Evolutionary conservation across 331 rosid species (phyloP).

Genomic region (Malus hybrid): DNA sequence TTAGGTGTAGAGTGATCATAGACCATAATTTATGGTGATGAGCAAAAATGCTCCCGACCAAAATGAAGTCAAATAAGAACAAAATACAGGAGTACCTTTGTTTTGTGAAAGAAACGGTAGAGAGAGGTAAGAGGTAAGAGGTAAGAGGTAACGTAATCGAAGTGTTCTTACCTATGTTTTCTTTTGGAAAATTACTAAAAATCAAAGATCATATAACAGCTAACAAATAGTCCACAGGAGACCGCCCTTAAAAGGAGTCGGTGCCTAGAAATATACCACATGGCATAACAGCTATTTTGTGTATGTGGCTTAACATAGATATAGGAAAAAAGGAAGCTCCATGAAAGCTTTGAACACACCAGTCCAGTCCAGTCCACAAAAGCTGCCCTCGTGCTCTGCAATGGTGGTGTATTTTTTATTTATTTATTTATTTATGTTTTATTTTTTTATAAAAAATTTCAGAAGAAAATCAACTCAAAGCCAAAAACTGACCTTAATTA

Average conservation of each 20-base stretch:
- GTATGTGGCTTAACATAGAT: neutral
- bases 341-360: neutral
- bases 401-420: neutral
- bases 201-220: neutral
- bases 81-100: neutral
- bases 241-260: neutral
- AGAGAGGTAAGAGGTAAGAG: no score
- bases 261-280: neutral
- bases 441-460: no score
- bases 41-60: neutral
- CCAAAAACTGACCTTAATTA: conserved; percentile 8
- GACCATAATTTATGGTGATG: no score
- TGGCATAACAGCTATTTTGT: neutral
- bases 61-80: neutral
- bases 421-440: neutral
- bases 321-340: neutral
- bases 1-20: no score
- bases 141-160: neutral
- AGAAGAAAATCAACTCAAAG: conserved; percentile 1
- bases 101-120: neutral
- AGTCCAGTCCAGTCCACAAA: conserved; percentile 12
- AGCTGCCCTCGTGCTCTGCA: conserved; percentile 4
- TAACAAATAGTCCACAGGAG: neutral
- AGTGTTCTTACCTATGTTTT: neutral
- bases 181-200: no score